phyloP scores from a whole-genome alignment of 129 eudicot species.

The Logfia minima region DNA sequence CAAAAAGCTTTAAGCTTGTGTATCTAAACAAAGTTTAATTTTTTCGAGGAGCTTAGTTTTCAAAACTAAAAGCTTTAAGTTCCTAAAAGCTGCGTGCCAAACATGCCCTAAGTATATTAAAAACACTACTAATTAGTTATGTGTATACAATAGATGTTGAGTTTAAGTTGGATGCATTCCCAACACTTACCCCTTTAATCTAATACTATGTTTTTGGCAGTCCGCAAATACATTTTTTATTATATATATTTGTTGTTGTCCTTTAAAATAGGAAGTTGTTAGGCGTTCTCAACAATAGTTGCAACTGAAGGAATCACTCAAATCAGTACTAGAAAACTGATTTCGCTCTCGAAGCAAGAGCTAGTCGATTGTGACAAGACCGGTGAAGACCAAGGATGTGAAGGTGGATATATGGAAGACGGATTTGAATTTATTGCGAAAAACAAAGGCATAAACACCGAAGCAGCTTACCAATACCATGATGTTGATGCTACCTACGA shows the following conservation, averaged over 20 bases:
- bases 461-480: conserved; percentile 23
- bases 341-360: conserved; percentile 79
- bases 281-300: conserved; percentile 80
- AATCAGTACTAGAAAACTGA: conserved; percentile 53
- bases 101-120: no score
- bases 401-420: conserved; percentile 75
- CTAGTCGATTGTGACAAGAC: conserved; percentile 69
- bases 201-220: background rate
- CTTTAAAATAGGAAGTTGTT: conserved; percentile 66
- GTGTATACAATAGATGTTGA: no score
- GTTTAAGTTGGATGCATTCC: no score
- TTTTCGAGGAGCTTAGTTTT: no score
- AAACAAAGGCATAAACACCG: conserved; percentile 29
- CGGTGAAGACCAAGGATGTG: conserved; percentile 58
- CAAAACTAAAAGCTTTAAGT: no score
- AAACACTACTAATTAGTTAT: no score
- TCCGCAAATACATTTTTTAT: background rate
- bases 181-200: no score
- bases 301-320: conserved; percentile 73
- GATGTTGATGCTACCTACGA: conserved; percentile 17
- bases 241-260: background rate
- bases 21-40: no score
- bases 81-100: no score
- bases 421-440: conserved; percentile 65
- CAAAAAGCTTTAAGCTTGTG: no score